These are phyloP conservation scores for Aspergillus jensenii DNA, from an alignment of 2,329 filamentous ascomycete species.

Conservation along the genomic window DNA sequence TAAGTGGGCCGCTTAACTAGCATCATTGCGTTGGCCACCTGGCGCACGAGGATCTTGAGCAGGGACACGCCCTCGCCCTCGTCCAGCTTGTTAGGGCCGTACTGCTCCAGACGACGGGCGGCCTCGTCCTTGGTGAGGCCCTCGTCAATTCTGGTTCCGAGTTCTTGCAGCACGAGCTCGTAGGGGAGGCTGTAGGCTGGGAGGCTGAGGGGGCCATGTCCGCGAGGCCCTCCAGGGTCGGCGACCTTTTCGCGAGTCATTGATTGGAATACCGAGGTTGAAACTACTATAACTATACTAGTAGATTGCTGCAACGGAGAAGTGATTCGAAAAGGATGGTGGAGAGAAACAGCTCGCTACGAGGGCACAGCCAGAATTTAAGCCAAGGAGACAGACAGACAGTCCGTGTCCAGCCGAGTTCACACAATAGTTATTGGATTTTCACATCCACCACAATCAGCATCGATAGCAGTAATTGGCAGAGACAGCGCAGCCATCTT, in stretches of 20 bases:
- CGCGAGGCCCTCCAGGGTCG: not conserved
- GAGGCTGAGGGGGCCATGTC: constrained; percentile 49
- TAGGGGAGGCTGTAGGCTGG: constrained; percentile 63
- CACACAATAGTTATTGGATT: not conserved
- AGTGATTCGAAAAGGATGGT: not conserved
- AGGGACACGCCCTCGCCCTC: constrained; percentile 65
- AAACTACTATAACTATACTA: not conserved
- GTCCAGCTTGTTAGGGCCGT: constrained; percentile 65
- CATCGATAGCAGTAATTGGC: not conserved
- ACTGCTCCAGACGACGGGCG: constrained; percentile 53
- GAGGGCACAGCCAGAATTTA: not conserved
- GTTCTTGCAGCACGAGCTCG: constrained; percentile 54
- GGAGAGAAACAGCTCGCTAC: not conserved
- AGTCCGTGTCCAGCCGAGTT: too few relatives aligned
- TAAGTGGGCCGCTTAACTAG: constrained; percentile 47
- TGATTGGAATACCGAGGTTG: not conserved
- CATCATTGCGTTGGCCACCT: constrained; percentile 71
- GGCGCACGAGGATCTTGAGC: constrained; percentile 66
- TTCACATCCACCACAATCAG: not conserved
- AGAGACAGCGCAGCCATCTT: not conserved
- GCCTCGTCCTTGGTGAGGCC: constrained; percentile 59
- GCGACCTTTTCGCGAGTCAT: constrained; percentile 2
- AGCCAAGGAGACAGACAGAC: not conserved
- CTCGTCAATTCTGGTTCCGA: constrained; percentile 56
- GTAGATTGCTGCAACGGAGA: not conserved